Evolutionary conservation across 345 rosid species (phyloP).

Genomic region (Eucalyptus regnans): DNA sequence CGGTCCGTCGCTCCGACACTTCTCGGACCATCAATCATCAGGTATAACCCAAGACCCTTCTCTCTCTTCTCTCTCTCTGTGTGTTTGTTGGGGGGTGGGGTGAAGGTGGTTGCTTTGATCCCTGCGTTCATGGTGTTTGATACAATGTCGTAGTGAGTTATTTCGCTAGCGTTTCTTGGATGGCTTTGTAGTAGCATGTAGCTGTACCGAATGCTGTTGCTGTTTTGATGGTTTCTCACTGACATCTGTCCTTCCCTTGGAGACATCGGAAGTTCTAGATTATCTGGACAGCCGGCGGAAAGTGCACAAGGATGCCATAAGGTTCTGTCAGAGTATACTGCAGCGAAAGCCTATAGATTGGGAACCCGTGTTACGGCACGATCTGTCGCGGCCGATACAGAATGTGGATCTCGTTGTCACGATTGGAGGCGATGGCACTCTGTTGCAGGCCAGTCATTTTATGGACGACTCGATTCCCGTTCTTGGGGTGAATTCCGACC

Average conservation of each 20-base stretch:
- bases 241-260: background rate
- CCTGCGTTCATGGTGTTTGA: background rate
- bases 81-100: background rate
- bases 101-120: background rate
- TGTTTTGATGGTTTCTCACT: background rate
- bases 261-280: slow-evolving; percentile 22
- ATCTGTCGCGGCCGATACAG: slow-evolving; percentile 33
- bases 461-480: slow-evolving; percentile 67
- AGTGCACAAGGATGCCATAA: slow-evolving; percentile 63
- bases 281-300: slow-evolving; percentile 62
- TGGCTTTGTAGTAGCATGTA: background rate
- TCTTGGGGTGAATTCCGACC: slow-evolving; percentile 89
- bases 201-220: background rate
- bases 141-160: background rate
- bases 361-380: slow-evolving; percentile 45
- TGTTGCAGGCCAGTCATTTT: slow-evolving; percentile 87
- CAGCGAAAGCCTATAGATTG: slow-evolving; percentile 56
- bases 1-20: slow-evolving; percentile 18
- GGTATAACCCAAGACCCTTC: slow-evolving; percentile 11
- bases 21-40: slow-evolving; percentile 30
- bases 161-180: background rate
- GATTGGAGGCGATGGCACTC: slow-evolving; percentile 93
- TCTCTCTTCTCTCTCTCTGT: background rate
- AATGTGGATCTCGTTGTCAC: slow-evolving; percentile 83
- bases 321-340: slow-evolving; percentile 56